phyloP scores from a whole-genome alignment of 2,329 filamentous ascomycete genomes.

The Monilinia laxa region DNA sequence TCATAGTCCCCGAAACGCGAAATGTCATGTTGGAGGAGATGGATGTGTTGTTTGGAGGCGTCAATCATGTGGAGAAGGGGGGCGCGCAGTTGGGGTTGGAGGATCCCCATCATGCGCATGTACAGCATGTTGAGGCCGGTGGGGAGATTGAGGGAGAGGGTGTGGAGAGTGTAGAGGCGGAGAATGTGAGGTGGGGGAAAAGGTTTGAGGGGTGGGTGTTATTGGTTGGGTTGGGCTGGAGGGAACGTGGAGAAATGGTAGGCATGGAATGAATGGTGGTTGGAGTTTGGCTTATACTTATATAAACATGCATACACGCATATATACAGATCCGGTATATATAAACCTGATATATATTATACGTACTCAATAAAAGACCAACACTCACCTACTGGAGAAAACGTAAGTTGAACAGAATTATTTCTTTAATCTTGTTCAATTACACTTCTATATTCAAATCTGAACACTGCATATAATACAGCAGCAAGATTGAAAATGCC shows the following conservation, averaged over 20 bases:
- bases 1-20: conserved; percentile 56
- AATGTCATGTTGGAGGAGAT: conserved; percentile 55
- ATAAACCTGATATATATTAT: too few species aligned
- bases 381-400: too few species aligned
- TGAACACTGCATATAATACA: too few species aligned
- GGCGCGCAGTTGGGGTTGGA: conserved; percentile 34
- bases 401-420: too few species aligned
- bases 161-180: neutral
- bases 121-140: neutral
- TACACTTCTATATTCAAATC: too few species aligned
- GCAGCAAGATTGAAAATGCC: too few species aligned
- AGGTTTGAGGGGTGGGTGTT: neutral
- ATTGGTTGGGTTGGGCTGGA: neutral
- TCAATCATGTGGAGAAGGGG: conserved; percentile 39
- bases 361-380: too few species aligned
- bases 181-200: neutral
- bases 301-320: too few species aligned
- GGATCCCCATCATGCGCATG: conserved; percentile 37
- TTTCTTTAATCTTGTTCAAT: too few species aligned
- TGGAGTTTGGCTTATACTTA: too few species aligned
- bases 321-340: too few species aligned
- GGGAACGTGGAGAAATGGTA: neutral
- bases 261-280: too few species aligned
- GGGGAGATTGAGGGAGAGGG: neutral
- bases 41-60: conserved; percentile 52